Percentiles rank a stretch among this genome's conserved stretches.
Conservation (phyloP, 164 flowering plant genomes). For the Nymphaea thermarum region DNA sequence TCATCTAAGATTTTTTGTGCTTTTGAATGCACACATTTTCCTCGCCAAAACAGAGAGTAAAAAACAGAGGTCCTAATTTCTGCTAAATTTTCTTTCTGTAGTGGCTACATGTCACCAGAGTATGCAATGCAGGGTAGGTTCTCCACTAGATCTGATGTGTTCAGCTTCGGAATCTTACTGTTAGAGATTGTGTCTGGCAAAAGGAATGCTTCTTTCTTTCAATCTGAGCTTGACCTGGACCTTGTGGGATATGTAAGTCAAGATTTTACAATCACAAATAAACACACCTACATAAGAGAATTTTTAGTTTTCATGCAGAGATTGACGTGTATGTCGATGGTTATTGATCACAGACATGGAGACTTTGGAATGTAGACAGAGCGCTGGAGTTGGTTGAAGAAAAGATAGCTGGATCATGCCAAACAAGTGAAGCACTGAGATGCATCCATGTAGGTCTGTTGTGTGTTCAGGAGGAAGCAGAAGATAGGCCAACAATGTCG, state of each 20-base stretch:
- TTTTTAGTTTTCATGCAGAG: background rate
- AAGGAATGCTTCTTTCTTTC: slow-evolving; percentile 6
- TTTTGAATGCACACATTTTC: slow-evolving; percentile 1
- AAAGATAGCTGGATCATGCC: background rate
- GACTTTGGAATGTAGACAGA: slow-evolving; percentile 5
- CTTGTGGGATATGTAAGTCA: slow-evolving; percentile 9
- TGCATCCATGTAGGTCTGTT: slow-evolving; percentile 9
- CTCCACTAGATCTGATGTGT: slow-evolving; percentile 18
- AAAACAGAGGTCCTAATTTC: background rate
- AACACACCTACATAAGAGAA: no score
- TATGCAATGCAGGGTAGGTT: slow-evolving; percentile 12
- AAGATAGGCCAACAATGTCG: slow-evolving; percentile 9
- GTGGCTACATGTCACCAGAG: slow-evolving; percentile 23
- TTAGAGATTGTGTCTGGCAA: slow-evolving; percentile 16
- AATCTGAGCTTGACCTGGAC: background rate
- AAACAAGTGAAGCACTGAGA: slow-evolving; percentile 1
- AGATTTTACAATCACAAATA: no score
- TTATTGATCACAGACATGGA: slow-evolving; percentile 1
- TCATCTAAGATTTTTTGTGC: slow-evolving; percentile 1
- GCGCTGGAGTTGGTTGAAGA: slow-evolving; percentile 4
- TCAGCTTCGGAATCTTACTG: slow-evolving; percentile 14
- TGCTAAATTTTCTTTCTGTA: slow-evolving; percentile 3
- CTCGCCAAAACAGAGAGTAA: background rate
- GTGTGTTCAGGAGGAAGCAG: slow-evolving; percentile 8
- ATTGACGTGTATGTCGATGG: background rate